phyloP scores from a whole-genome alignment of 192 early-diverging fungal species.

The Linnemannia elongata region DNA sequence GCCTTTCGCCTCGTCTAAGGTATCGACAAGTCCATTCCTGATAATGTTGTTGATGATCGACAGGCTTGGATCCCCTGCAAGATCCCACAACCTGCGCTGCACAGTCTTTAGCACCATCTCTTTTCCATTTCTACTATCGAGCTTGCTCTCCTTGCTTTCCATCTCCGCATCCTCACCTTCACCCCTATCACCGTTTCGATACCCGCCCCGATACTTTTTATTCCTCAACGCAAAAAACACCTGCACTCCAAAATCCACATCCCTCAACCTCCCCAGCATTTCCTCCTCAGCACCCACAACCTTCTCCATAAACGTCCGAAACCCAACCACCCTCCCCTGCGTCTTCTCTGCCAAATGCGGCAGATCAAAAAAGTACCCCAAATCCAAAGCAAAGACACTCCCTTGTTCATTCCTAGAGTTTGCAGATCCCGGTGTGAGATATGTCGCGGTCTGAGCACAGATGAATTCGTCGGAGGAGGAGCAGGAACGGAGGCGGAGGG shows the following conservation, averaged over 20 bases:
- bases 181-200: not conserved
- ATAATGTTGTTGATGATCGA: constrained; percentile 26
- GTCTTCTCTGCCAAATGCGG: not conserved
- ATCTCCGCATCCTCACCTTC: not conserved
- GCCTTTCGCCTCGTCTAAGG: not conserved
- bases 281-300: not conserved
- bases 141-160: not conserved
- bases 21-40: constrained; percentile 32
- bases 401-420: constrained; percentile 32
- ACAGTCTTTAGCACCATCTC: not conserved
- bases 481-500: constrained; percentile 29
- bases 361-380: constrained; percentile 31
- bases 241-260: not conserved
- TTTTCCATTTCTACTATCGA: not conserved
- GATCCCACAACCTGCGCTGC: constrained; percentile 8
- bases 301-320: constrained; percentile 26
- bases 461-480: not conserved
- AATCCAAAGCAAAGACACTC: constrained; percentile 29
- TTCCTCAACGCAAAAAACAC: not conserved
- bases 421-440: constrained; percentile 7
- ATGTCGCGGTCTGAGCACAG: constrained; percentile 17
- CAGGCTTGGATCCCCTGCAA: not conserved
- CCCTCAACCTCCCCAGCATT: not conserved
- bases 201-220: not conserved
- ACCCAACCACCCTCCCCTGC: constrained; percentile 21